Percentiles rank a stretch among this genome's conserved stretches.
phyloP scores from a whole-genome alignment of 1,284 basidiomycete genomes.

The Cutaneotrichosporon sp. region DNA sequence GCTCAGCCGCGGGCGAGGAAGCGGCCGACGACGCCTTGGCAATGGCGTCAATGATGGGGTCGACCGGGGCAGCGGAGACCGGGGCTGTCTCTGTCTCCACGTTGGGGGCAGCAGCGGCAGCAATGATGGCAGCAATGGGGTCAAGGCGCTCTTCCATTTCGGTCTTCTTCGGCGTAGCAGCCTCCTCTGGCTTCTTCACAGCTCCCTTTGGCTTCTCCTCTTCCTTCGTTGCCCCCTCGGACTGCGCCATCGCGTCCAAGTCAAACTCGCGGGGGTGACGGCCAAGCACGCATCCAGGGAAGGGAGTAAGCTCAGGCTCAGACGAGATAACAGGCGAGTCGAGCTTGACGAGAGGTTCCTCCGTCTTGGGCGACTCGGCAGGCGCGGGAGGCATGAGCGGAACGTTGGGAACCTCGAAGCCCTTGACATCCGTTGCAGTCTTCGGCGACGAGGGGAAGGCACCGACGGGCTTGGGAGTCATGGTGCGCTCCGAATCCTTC shows the following conservation, averaged over 20 bases:
- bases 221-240: background rate
- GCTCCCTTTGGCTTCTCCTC: background rate
- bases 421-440: background rate
- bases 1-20: background rate
- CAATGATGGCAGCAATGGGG: conserved; percentile 9
- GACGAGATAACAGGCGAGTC: background rate
- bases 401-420: background rate
- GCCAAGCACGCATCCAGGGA: background rate
- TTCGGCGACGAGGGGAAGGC: conserved; percentile 3
- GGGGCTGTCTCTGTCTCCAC: background rate
- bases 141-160: background rate
- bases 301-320: background rate
- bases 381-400: background rate
- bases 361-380: background rate
- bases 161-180: background rate
- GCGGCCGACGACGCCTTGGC: background rate
- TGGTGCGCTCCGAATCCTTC: background rate
- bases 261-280: background rate
- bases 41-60: conserved; percentile 5
- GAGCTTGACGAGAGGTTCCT: background rate
- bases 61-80: conserved; percentile 11
- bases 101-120: background rate
- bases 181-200: background rate
- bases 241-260: background rate
- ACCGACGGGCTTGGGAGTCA: conserved; percentile 8